Conservation (phyloP, 768 basidiomycete species). For the Fomitopsis serialis region DNA sequence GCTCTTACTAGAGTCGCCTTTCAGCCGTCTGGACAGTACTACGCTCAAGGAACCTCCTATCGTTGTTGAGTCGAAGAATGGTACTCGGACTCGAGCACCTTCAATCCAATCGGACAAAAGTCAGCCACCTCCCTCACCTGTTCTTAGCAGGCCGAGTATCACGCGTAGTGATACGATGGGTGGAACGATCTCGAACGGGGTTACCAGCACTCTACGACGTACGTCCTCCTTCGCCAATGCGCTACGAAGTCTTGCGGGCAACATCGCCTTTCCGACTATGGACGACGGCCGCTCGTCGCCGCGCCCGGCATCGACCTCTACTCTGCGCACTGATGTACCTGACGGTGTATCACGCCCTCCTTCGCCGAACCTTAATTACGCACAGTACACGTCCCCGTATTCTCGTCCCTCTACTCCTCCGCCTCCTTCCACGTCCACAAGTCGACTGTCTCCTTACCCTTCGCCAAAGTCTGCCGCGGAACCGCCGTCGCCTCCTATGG, state of each 20-base stretch:
- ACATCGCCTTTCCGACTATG: constrained; percentile 61
- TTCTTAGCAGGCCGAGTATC: constrained; percentile 41
- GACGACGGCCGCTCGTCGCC: constrained; percentile 45
- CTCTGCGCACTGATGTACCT: constrained; percentile 23
- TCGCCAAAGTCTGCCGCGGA: constrained; percentile 17
- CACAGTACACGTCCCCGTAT: constrained; percentile 75
- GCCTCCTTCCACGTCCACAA: constrained; percentile 5
- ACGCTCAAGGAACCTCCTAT: constrained; percentile 52
- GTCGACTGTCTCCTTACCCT: constrained; percentile 22
- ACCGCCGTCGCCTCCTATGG: constrained; percentile 30
- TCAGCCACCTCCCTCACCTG: constrained; percentile 41
- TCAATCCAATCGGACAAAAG: constrained; percentile 49
- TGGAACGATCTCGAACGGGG: constrained; percentile 53
- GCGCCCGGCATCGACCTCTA: constrained; percentile 22
- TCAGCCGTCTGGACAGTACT: constrained; percentile 65
- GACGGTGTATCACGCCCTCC: constrained; percentile 59
- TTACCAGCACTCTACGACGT: constrained; percentile 64
- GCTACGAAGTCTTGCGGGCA: constrained; percentile 62
- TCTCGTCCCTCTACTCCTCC: constrained; percentile 45
- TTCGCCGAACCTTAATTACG: constrained; percentile 73
- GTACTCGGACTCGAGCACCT: constrained; percentile 35
- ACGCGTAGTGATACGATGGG: constrained; percentile 56
- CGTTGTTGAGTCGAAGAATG: constrained; percentile 26
- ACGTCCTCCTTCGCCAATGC: constrained; percentile 81
- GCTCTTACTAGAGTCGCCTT: constrained; percentile 84